phyloP scores from a whole-genome alignment of 1,284 basidiomycete genomes.

The Boletus nobilissimus region DNA sequence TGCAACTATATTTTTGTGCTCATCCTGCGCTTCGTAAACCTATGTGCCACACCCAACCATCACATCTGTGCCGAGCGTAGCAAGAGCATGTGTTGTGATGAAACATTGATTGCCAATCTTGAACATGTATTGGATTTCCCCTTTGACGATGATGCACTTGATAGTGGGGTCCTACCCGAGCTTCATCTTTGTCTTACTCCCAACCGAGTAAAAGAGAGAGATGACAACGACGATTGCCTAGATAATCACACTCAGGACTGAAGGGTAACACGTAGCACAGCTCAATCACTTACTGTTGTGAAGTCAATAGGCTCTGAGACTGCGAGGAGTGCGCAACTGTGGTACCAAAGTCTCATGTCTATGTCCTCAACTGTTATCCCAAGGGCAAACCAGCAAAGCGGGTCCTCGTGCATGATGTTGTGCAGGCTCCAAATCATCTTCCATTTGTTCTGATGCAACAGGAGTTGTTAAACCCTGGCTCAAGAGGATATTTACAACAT shows the following conservation, averaged over 20 bases:
- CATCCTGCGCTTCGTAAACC: too few relatives aligned
- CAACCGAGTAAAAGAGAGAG: constrained; percentile 22
- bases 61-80: constrained; percentile 7
- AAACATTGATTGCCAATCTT: not conserved
- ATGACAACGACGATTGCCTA: constrained; percentile 16
- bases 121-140: constrained; percentile 28
- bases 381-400: constrained; percentile 11
- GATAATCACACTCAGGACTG: constrained; percentile 1
- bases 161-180: constrained; percentile 34
- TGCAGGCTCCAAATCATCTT: constrained; percentile 32
- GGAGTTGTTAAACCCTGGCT: too few relatives aligned
- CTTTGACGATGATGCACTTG: not conserved
- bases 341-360: constrained; percentile 22
- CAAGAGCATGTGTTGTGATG: constrained; percentile 5
- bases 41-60: too few relatives aligned
- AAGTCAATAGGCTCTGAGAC: constrained; percentile 16
- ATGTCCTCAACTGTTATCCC: constrained; percentile 22
- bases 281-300: not conserved
- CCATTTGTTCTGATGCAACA: constrained; percentile 22
- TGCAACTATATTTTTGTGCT: not conserved
- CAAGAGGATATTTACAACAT: too few relatives aligned
- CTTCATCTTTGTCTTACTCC: not conserved
- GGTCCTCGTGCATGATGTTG: constrained; percentile 28
- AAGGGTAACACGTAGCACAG: not conserved
- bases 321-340: constrained; percentile 18